Evolutionary conservation across 345 rosid genomes (phyloP), one percentile per base, ranked within the genome.

Genomic region (Excoecaria cochinchinensis): DNA sequence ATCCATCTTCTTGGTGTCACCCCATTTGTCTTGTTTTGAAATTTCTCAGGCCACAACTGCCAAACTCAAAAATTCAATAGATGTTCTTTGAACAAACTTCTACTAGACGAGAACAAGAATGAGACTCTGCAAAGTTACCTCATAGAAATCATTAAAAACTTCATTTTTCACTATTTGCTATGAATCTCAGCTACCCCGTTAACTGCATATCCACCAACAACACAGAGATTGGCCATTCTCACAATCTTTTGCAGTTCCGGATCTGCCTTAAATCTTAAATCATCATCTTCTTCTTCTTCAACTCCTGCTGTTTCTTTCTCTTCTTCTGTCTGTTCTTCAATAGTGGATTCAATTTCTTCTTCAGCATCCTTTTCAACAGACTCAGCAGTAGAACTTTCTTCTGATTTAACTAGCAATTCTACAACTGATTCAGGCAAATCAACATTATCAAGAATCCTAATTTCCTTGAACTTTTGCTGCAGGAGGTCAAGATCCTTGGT

Each of bases 171-270:
- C 92, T 72, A 91, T 91, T 77, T 91, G 77, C 90, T 91, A 56
- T 91, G 97, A 80, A 89, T 91, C 79, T 85, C 89, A 76, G 94
- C 97, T 58, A 88, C 97, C 42, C 94, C 97, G 77, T 91, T 91
- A n/a, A 91, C 92, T 16, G 92, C 88, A 86, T 80, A 85, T 69
- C 93, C 90, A 61, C 90, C 88, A 15, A 78, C 89, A 75, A 89
- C 86, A 70, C 90, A 88, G 0, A 89, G 89, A 80, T 85, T 84
- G n/a, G 87, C 89, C 89, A 87, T 85, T 15, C 77, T 70, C 13
- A 85, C 85, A 44, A 79, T 55, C 86, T 81, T 82, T 50, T 84
- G 89, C 60, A 24, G 79, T 55, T 55, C 66, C 42, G 80, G 83
- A 67, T 82, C 82, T 60, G 80, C 82, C 55, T 84, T 81, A 74